phyloP scores from a whole-genome alignment of 2,329 filamentous ascomycete species.

The Colletotrichum tamarilloi region DNA sequence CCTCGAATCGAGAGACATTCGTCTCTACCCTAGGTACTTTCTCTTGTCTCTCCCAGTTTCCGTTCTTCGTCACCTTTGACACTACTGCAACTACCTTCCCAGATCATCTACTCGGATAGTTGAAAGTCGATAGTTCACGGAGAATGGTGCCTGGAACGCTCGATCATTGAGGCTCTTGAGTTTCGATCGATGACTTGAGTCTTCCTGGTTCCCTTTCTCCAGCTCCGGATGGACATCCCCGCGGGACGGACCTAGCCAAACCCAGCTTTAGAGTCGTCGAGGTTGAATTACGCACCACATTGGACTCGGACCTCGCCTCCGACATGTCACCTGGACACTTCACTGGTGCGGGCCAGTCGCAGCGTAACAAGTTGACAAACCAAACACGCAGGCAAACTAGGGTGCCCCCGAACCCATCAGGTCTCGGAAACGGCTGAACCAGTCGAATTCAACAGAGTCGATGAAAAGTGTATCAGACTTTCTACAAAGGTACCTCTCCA shows the following conservation, averaged over 20 bases:
- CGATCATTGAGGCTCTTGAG: not conserved
- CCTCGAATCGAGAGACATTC: not conserved
- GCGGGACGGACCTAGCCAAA: constrained; percentile 4
- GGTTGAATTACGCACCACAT: constrained; percentile 4
- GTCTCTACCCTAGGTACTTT: not conserved
- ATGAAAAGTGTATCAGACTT: constrained; percentile 2
- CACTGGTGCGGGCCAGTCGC: constrained; percentile 21
- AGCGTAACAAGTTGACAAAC: constrained; percentile 33
- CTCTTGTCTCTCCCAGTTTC: not conserved
- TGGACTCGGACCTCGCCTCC: constrained; percentile 29
- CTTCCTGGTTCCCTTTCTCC: not conserved
- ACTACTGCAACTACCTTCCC: too few species aligned
- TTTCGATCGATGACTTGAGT: not conserved
- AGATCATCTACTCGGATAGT: too few species aligned
- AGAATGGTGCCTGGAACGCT: not conserved
- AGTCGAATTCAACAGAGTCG: constrained; percentile 7
- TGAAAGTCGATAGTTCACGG: too few species aligned
- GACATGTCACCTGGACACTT: constrained; percentile 29
- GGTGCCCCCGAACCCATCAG: not conserved
- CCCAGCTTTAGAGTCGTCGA: not conserved
- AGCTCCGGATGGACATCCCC: not conserved
- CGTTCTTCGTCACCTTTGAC: not conserved
- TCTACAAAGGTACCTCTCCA: not conserved
- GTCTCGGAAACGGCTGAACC: not conserved
- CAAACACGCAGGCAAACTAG: constrained; percentile 17